phyloP scores from a whole-genome alignment of 2,329 filamentous ascomycete genomes.

The Diaporthe caulivora region DNA sequence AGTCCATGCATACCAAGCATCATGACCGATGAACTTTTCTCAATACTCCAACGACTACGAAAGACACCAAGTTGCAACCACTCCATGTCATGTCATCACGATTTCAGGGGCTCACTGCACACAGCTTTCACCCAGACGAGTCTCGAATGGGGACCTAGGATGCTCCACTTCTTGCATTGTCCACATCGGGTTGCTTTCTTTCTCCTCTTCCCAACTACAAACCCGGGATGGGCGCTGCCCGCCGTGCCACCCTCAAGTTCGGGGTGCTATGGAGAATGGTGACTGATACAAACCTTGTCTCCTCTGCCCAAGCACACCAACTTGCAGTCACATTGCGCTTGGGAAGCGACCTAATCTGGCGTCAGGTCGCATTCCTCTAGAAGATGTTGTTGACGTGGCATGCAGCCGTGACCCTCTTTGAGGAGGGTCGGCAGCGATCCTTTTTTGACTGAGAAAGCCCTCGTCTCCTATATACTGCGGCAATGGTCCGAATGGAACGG shows the following conservation, averaged over 20 bases:
- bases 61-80: neutral
- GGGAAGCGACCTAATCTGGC: slow-evolving; percentile 11
- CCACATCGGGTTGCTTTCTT: neutral
- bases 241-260: neutral
- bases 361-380: slow-evolving; percentile 11
- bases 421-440: neutral
- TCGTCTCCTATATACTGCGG: neutral
- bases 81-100: neutral
- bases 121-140: neutral
- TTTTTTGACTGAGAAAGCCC: neutral
- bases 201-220: neutral
- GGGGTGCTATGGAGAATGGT: neutral
- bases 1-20: neutral
- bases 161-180: neutral
- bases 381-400: slow-evolving; percentile 24
- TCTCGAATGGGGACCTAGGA: neutral
- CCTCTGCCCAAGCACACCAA: neutral
- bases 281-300: slow-evolving; percentile 1
- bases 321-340: neutral
- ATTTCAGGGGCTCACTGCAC: neutral
- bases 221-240: neutral
- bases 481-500: neutral
- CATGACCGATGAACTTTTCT: neutral
- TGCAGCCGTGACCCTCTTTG: slow-evolving; percentile 9
- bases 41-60: neutral